Percentiles rank a stretch among this genome's conserved stretches.
These are phyloP conservation scores for Phialophora macrospora DNA, from an alignment of 2,329 filamentous ascomycete species.

Conservation along the genomic window DNA sequence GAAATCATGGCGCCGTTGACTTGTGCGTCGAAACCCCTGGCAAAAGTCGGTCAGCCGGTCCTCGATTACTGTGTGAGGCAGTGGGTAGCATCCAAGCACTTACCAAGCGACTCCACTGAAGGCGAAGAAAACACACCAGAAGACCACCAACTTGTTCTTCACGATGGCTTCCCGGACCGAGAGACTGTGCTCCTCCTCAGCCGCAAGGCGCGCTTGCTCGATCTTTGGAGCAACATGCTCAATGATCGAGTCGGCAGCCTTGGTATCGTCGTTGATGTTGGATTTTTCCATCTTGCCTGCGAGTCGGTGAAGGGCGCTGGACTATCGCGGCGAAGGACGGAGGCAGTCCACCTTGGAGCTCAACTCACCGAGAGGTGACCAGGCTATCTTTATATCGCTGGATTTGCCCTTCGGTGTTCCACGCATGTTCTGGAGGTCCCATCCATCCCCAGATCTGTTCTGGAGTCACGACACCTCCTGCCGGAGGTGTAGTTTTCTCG, in stretches of 20 bases:
- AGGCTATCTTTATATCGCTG: slow-evolving; percentile 6
- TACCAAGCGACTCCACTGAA: slow-evolving; percentile 38
- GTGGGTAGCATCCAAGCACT: neutral
- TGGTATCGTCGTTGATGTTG: slow-evolving; percentile 8
- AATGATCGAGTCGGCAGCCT: slow-evolving; percentile 16
- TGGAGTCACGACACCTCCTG: neutral
- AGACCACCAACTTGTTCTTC: slow-evolving; percentile 34
- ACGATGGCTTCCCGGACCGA: slow-evolving; percentile 33
- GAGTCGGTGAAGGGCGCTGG: slow-evolving; percentile 1
- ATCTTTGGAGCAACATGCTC: slow-evolving; percentile 27
- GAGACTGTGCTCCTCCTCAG: slow-evolving; percentile 35
- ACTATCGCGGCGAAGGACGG: neutral
- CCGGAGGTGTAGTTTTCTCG: slow-evolving; percentile 4
- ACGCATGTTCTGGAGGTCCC: slow-evolving; percentile 19
- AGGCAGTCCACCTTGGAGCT: slow-evolving; percentile 14
- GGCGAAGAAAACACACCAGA: slow-evolving; percentile 39
- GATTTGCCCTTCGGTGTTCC: neutral
- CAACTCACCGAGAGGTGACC: neutral
- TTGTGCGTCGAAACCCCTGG: slow-evolving; percentile 64
- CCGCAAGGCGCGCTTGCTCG: slow-evolving; percentile 29
- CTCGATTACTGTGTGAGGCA: neutral
- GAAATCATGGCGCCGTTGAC: slow-evolving; percentile 67
- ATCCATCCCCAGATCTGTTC: slow-evolving; percentile 9
- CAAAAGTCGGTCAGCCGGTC: slow-evolving; percentile 20
- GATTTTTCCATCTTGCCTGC: slow-evolving; percentile 20